phyloP scores from a whole-genome alignment of 495 filamentous ascomycete genomes.

The Letharia lupina region DNA sequence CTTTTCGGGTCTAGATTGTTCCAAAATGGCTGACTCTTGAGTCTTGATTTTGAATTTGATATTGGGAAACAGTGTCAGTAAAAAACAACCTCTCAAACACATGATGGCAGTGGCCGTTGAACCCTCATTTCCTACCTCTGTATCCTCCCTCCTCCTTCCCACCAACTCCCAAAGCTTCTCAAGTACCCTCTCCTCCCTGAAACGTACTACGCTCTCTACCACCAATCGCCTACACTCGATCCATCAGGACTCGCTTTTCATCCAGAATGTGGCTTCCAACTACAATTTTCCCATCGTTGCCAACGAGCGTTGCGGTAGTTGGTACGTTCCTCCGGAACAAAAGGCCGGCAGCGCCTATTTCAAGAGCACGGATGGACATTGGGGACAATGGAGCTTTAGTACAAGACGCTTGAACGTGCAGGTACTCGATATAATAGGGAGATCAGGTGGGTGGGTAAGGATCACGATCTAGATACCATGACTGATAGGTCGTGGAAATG shows the following conservation, averaged over 20 bases:
- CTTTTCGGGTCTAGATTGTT: background rate
- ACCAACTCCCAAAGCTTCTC: conserved; percentile 25
- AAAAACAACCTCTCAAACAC: background rate
- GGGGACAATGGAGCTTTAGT: conserved; percentile 82
- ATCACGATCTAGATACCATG: conserved; percentile 14
- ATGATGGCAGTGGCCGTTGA: background rate
- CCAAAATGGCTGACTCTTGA: no score
- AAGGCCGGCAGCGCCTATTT: conserved; percentile 79
- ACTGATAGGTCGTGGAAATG: background rate
- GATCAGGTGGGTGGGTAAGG: conserved; percentile 52
- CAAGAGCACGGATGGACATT: conserved; percentile 95
- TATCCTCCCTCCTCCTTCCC: conserved; percentile 11
- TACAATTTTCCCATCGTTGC: conserved; percentile 71
- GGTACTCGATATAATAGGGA: conserved; percentile 54
- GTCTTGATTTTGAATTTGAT: background rate
- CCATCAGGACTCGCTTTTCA: conserved; percentile 58
- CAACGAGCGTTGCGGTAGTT: conserved; percentile 90
- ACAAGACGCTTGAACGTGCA: conserved; percentile 75
- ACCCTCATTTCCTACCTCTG: conserved; percentile 6
- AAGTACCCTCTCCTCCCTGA: conserved; percentile 32
- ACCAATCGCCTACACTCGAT: conserved; percentile 72
- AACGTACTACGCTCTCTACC: conserved; percentile 63
- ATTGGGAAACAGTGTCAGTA: background rate
- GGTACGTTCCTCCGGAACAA: conserved; percentile 68
- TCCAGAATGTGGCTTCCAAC: conserved; percentile 43